Evolutionary conservation across 805 yeast genomes (phyloP).

Genomic region (Yarrowia sp.): DNA sequence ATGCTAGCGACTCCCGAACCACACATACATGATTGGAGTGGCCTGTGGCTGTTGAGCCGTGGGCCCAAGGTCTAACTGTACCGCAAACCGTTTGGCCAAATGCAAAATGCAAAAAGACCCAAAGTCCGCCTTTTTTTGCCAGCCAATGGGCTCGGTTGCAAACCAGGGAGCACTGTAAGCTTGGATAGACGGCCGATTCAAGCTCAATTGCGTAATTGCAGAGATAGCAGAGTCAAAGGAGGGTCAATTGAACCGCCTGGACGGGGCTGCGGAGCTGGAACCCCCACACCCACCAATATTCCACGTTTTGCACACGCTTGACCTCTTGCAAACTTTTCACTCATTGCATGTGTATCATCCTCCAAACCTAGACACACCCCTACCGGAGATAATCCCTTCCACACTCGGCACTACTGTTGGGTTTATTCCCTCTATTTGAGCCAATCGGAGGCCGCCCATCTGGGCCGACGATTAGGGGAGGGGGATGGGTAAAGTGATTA

Average conservation of each 20-base stretch:
- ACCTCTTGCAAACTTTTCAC: slow-evolving; percentile 21
- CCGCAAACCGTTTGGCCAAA: background rate
- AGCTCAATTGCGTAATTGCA: background rate
- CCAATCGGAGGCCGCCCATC: slow-evolving; percentile 15
- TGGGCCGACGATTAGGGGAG: background rate
- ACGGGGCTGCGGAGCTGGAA: too few relatives aligned
- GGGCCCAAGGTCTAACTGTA: slow-evolving; percentile 19
- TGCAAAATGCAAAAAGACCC: background rate
- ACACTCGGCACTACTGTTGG: slow-evolving; percentile 27
- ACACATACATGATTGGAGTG: slow-evolving; percentile 6
- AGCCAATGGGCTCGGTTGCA: background rate
- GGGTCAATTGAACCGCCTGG: too few relatives aligned
- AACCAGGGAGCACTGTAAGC: background rate
- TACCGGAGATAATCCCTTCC: slow-evolving; percentile 35
- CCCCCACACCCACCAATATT: background rate
- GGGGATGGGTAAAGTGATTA: too few relatives aligned
- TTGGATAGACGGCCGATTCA: background rate
- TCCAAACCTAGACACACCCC: slow-evolving; percentile 26
- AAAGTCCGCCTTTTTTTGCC: too few relatives aligned
- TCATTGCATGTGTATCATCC: slow-evolving; percentile 11
- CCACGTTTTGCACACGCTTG: slow-evolving; percentile 14
- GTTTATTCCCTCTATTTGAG: slow-evolving; percentile 38
- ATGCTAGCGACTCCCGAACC: slow-evolving; percentile 7
- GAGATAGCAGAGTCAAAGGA: too few relatives aligned
- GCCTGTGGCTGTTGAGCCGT: slow-evolving; percentile 26